These are phyloP conservation scores for Phytophthora europaea DNA, from an alignment of 352 stramenopile species.

Conservation along the genomic window DNA sequence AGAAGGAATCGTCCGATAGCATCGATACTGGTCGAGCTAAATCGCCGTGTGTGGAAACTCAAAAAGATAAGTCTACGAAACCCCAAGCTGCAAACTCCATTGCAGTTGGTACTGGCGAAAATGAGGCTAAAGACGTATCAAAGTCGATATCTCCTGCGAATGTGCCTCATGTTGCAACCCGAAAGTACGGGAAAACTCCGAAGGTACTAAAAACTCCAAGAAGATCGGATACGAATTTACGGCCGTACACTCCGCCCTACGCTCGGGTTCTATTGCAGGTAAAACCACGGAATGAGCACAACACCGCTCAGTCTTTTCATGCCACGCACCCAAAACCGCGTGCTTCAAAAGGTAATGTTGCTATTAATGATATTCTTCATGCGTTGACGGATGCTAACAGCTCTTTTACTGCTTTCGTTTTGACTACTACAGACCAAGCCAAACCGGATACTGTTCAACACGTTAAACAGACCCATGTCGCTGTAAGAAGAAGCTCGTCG, in stretches of 20 bases:
- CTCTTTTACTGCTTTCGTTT: neutral
- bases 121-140: neutral
- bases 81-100: neutral
- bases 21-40: slow-evolving; percentile 6
- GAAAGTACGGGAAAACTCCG: slow-evolving; percentile 38
- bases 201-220: slow-evolving; percentile 24
- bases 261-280: slow-evolving; percentile 4
- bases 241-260: slow-evolving; percentile 20
- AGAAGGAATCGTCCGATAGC: slow-evolving; percentile 11
- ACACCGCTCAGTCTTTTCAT: neutral
- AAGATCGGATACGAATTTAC: slow-evolving; percentile 16
- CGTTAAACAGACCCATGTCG: neutral
- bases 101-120: neutral
- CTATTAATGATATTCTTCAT: neutral
- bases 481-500: neutral
- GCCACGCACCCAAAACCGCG: neutral
- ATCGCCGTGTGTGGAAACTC: neutral
- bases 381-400: neutral
- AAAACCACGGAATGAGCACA: slow-evolving; percentile 8
- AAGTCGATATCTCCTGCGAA: neutral
- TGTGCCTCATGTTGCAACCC: slow-evolving; percentile 8
- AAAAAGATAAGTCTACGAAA: neutral
- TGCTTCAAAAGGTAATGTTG: neutral
- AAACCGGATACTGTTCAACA: slow-evolving; percentile 2
- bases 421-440: slow-evolving; percentile 2